phyloP scores from a whole-genome alignment of 176 grass and related monocot species.

The Raddia guianensis region DNA sequence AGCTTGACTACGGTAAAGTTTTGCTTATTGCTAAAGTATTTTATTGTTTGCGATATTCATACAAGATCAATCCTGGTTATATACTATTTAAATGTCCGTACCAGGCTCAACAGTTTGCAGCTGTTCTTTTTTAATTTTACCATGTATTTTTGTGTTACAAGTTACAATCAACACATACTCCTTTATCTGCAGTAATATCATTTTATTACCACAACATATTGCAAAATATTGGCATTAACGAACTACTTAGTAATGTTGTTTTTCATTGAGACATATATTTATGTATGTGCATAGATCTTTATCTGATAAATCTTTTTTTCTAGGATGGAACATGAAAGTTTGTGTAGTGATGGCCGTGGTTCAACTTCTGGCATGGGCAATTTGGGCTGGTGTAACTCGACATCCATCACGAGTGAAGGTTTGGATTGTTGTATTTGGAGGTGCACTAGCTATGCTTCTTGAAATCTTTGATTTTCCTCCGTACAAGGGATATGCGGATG shows the following conservation, averaged over 20 bases:
- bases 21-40: conserved; percentile 27
- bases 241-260: not conserved
- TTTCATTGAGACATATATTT: conserved; percentile 18
- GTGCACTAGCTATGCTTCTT: conserved; percentile 75
- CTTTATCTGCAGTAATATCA: not conserved
- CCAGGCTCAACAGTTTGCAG: not conserved
- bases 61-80: not conserved
- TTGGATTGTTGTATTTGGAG: conserved; percentile 62
- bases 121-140: not conserved
- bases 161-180: not conserved
- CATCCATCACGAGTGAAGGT: conserved; percentile 80
- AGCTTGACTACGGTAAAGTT: conserved; percentile 80
- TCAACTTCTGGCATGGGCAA: conserved; percentile 81
- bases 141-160: conserved; percentile 16
- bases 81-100: conserved; percentile 8
- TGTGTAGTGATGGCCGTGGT: conserved; percentile 73
- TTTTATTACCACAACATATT: not conserved
- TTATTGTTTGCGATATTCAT: not conserved
- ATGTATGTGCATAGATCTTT: conserved; percentile 5
- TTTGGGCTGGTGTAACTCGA: conserved; percentile 64
- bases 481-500: conserved; percentile 77
- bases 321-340: conserved; percentile 99
- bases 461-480: conserved; percentile 84
- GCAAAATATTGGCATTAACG: not conserved
- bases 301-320: conserved; percentile 21